Evolutionary conservation across 306 rosid genomes (phyloP).

Genomic region (Dryas drummondii): DNA sequence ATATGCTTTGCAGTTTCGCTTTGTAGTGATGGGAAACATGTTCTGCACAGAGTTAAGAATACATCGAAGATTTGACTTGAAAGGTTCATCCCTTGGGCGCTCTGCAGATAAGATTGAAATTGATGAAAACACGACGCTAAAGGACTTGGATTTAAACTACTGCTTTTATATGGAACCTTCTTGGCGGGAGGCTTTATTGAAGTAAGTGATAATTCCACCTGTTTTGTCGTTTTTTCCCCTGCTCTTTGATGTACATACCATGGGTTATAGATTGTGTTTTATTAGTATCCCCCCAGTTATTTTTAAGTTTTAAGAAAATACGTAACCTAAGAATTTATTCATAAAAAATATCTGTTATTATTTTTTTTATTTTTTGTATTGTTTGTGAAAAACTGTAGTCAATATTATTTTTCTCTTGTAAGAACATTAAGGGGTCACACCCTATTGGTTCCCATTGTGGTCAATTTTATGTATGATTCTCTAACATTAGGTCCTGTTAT

Average conservation of each 20-base stretch:
- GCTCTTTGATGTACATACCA: slow-evolving; percentile 14
- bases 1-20: slow-evolving; percentile 77
- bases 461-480: slow-evolving; percentile 2
- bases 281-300: slow-evolving; percentile 3
- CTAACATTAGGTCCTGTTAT: neutral
- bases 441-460: neutral
- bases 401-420: neutral
- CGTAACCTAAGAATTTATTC: neutral
- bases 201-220: slow-evolving; percentile 50
- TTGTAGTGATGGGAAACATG: slow-evolving; percentile 99
- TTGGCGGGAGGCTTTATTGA: slow-evolving; percentile 79
- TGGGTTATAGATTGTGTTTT: slow-evolving; percentile 12
- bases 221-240: neutral
- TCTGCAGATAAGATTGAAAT: slow-evolving; percentile 97
- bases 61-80: slow-evolving; percentile 90
- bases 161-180: slow-evolving; percentile 92
- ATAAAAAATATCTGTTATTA: neutral
- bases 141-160: slow-evolving; percentile 92
- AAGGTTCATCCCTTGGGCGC: slow-evolving; percentile 97
- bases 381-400: neutral
- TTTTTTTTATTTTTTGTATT: neutral
- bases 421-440: neutral
- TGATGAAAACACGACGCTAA: slow-evolving; percentile 91
- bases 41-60: slow-evolving; percentile 98
- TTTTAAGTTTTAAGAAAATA: neutral